Conservation (phyloP, 495 filamentous ascomycete species). For the Aspergillus nanangensis region DNA sequence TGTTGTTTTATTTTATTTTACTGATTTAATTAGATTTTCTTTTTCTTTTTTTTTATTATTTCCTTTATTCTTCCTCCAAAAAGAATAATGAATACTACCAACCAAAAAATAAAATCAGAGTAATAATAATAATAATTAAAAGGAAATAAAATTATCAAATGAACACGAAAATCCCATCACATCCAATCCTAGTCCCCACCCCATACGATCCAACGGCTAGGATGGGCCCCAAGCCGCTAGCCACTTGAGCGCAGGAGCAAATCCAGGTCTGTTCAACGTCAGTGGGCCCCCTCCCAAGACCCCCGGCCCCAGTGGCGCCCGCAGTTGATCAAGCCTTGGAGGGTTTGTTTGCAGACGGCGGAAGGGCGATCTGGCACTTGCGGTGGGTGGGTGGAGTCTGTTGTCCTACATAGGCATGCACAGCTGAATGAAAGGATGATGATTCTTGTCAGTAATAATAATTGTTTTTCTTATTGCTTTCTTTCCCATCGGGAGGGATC, state of each 20-base stretch:
- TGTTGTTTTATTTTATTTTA: too few relatives aligned
- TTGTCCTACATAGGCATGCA: background rate
- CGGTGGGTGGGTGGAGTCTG: conserved; percentile 15
- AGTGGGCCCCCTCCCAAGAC: conserved; percentile 12
- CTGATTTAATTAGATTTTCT: too few relatives aligned
- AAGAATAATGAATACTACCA: background rate
- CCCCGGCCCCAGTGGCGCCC: conserved; percentile 16
- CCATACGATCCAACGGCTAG: conserved; percentile 19
- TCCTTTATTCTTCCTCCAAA: too few relatives aligned
- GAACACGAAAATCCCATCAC: conserved; percentile 17
- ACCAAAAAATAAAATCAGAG: background rate
- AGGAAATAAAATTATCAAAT: conserved; percentile 1
- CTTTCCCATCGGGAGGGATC: background rate
- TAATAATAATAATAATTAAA: background rate
- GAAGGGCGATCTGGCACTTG: conserved; percentile 19
- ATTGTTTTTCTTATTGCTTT: too few relatives aligned
- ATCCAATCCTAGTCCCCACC: conserved; percentile 10
- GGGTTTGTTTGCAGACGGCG: conserved; percentile 2
- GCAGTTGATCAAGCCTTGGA: conserved; percentile 17
- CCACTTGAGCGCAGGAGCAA: conserved; percentile 14
- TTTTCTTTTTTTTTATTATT: too few relatives aligned
- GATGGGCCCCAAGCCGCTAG: conserved; percentile 14
- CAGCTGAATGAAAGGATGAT: conserved; percentile 3
- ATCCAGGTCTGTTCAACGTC: conserved; percentile 16
- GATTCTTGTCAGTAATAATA: too few relatives aligned